Evolutionary conservation across 2,329 filamentous ascomycete genomes (phyloP).

Genomic region (Fusarium caatingaense): DNA sequence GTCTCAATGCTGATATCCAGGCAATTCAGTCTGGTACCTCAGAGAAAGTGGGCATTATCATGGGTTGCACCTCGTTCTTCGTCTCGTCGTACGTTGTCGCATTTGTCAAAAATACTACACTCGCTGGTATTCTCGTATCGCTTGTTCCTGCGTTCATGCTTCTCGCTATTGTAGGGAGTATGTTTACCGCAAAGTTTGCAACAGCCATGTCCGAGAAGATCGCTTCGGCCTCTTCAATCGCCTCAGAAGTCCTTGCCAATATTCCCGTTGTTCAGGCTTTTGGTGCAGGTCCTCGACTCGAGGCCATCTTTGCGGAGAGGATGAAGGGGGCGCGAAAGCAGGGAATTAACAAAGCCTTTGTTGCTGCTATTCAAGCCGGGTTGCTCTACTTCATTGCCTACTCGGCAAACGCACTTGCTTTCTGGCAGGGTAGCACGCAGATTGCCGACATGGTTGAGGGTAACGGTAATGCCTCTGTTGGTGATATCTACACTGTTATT

Average conservation of each 20-base stretch:
- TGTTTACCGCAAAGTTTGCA: conserved; percentile 64
- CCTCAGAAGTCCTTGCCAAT: conserved; percentile 70
- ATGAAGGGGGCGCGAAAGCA: conserved; percentile 62
- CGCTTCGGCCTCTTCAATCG: conserved; percentile 69
- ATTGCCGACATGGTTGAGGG: conserved; percentile 56
- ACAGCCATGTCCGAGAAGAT: conserved; percentile 63
- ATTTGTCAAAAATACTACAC: conserved; percentile 70
- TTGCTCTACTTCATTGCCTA: conserved; percentile 75
- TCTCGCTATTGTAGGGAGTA: conserved; percentile 66
- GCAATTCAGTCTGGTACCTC: conserved; percentile 75
- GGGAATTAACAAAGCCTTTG: conserved; percentile 68
- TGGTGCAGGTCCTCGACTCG: conserved; percentile 67
- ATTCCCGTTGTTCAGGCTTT: conserved; percentile 73
- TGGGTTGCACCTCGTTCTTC: conserved; percentile 73
- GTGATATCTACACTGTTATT: conserved; percentile 71
- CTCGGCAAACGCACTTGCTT: conserved; percentile 73
- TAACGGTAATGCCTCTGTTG: conserved; percentile 53
- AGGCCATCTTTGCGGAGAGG: conserved; percentile 67
- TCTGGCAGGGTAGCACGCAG: conserved; percentile 72
- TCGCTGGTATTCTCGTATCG: conserved; percentile 73
- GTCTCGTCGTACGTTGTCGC: conserved; percentile 74
- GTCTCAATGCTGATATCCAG: conserved; percentile 74
- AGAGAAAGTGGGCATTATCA: conserved; percentile 75
- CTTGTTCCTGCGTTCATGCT: conserved; percentile 71
- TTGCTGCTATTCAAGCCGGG: conserved; percentile 68